Evolutionary conservation across 257 asterid genomes (phyloP), one percentile per base, ranked within the genome.

Genomic region (Fraxinus pennsylvanica): DNA sequence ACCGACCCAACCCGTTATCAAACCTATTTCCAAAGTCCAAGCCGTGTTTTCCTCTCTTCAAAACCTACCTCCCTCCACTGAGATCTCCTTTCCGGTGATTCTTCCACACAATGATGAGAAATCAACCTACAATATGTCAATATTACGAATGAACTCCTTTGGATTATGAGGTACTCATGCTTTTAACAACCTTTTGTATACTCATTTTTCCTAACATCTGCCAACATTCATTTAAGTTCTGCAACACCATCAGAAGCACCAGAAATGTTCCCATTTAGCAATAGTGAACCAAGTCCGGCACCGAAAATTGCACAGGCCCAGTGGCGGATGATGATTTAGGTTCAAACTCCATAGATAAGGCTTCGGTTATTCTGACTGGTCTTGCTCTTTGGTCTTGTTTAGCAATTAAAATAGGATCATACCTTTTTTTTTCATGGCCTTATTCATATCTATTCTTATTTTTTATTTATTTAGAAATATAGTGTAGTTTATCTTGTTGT

Each of bases 301-400:
- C 92, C 96, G 80, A 93, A 71, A 43, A 81, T 76, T 57, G 77
- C 93, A 8, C 86, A 61, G 47, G 88, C 74, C 91, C 96, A 35
- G 87, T 50, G 78, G 87, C 88, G 1, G 94, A 89, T 77, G 85
- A 83, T 57, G 0, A 79, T 3, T 86, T 96, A 13, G 80, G 85
- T 43, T 81, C 93, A 1, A 52, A 63, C 12, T 63, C 82, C 1
- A 57, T 72, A 0, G 71, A 78, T 36, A 74, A 69, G 70, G 82
- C 52, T 72, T 77, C 88, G 0, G 33, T 76, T 21, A 17, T 89
- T 75, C 72, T 86, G 19, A 73, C 74, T 5, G 96, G 90, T 67
- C 52, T 89, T 75, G 82, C 89, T 59, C 43, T 92, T 38, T 87
- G 80, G 81, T 88, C 90, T 8, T 74, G 85, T 7, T 36, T 85